A percentile compares a stretch with the other conserved stretches of the same genome.
Evolutionary conservation across 331 rosid species (phyloP).

Genomic region (Stylosanthes scabra): DNA sequence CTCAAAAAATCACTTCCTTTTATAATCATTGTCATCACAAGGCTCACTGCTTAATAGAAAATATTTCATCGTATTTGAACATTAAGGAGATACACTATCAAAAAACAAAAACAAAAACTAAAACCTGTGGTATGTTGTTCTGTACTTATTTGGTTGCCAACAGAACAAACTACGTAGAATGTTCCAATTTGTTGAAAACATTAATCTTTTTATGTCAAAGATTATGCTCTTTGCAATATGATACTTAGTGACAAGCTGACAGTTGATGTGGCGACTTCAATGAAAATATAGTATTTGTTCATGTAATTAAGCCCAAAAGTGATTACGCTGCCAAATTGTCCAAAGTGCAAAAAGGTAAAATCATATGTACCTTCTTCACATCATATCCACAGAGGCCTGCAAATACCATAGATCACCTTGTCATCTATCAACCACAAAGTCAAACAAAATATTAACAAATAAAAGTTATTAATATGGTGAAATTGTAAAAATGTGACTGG

Average conservation of each 20-base stretch:
- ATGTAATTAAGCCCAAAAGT: conserved; percentile 1
- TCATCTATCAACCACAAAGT: conserved; percentile 8
- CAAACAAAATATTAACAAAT: conserved; percentile 25
- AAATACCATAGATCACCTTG: conserved; percentile 8
- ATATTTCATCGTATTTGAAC: neutral
- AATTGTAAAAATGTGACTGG: neutral
- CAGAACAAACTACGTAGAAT: neutral
- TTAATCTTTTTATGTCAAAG: neutral
- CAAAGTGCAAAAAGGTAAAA: neutral
- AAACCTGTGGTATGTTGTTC: too few species aligned
- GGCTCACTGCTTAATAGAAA: neutral
- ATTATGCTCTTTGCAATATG: conserved; percentile 5
- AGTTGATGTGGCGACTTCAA: conserved; percentile 4
- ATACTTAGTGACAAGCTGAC: neutral
- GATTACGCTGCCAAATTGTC: neutral
- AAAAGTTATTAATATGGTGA: neutral
- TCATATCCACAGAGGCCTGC: conserved; percentile 56
- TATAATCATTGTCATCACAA: neutral
- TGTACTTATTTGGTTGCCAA: neutral
- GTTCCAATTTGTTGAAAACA: neutral
- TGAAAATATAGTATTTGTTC: neutral
- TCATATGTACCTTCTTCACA: conserved; percentile 42
- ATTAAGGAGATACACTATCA: neutral
- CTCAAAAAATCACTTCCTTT: neutral
- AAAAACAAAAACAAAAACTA: too few species aligned